A percentile compares a stretch with the other conserved stretches of the same genome.
These are phyloP conservation scores for Claviceps maximensis DNA, from an alignment of 2,329 filamentous ascomycete species.

Conservation along the genomic window DNA sequence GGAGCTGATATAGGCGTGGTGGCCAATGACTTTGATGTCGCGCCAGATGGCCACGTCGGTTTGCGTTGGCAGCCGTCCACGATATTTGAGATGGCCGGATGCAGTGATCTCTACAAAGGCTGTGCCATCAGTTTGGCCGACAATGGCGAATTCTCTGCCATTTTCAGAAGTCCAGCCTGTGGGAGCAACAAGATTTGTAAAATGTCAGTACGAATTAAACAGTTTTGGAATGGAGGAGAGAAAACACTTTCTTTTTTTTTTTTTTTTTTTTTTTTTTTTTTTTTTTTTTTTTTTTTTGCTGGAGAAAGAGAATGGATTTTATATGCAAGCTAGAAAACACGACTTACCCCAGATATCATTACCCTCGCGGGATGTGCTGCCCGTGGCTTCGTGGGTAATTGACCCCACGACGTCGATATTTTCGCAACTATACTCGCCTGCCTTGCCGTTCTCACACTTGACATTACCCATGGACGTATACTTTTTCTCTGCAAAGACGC, in stretches of 20 bases:
- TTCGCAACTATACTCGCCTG: constrained; percentile 19
- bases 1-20: constrained; percentile 24
- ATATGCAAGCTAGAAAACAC: no score
- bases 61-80: constrained; percentile 31
- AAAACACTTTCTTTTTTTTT: not conserved
- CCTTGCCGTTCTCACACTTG: not conserved
- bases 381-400: constrained; percentile 22
- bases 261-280: not conserved
- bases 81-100: constrained; percentile 28
- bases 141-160: constrained; percentile 31
- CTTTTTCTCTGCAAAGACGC: not conserved
- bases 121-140: constrained; percentile 33
- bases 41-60: constrained; percentile 22
- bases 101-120: constrained; percentile 31
- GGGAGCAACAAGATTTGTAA: not conserved
- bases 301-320: not conserved
- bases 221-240: not conserved
- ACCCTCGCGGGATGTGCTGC: constrained; percentile 20
- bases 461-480: not conserved
- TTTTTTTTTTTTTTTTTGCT: not conserved
- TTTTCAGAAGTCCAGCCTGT: constrained; percentile 8
- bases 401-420: constrained; percentile 25
- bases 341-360: constrained; percentile 20
- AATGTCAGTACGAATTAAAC: not conserved
- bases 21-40: constrained; percentile 26